These are phyloP conservation scores for Colletotrichum ledebouriae DNA, from an alignment of 2,329 filamentous ascomycete species.

Conservation along the genomic window DNA sequence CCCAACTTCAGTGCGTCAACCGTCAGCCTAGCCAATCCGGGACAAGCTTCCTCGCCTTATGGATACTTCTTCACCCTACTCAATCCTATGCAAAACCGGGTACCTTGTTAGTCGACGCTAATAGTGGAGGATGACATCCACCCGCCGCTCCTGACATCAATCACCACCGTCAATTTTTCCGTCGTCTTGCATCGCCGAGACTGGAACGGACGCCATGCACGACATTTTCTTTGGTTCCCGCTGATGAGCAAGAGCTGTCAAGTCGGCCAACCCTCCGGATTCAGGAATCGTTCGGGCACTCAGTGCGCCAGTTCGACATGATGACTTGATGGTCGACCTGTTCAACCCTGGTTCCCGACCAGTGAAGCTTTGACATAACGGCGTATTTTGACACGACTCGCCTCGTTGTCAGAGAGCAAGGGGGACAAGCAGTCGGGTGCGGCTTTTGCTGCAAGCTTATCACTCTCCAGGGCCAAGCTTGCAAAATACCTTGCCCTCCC, in stretches of 20 bases:
- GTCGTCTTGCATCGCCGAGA: constrained; percentile 11
- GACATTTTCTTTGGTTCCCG: constrained; percentile 19
- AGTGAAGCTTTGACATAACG: constrained; percentile 39
- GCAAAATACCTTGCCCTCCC: constrained; percentile 11
- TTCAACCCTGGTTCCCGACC: constrained; percentile 15
- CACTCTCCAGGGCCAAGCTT: constrained; percentile 1
- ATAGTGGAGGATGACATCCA: constrained; percentile 32
- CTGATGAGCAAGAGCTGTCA: constrained; percentile 8
- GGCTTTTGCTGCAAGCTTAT: constrained; percentile 1
- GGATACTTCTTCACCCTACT: constrained; percentile 18
- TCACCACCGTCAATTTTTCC: constrained; percentile 13
- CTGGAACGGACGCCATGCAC: constrained; percentile 25
- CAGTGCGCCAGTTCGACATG: constrained; percentile 15
- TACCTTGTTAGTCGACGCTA: constrained; percentile 29
- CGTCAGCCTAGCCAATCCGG: constrained; percentile 16
- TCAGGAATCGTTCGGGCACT: constrained; percentile 25
- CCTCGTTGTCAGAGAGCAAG: constrained; percentile 25
- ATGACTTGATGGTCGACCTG: constrained; percentile 26
- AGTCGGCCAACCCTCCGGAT: constrained; percentile 19
- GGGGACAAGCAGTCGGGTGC: neutral
- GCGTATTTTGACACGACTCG: constrained; percentile 28
- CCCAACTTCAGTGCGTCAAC: constrained; percentile 7
- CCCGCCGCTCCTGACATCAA: constrained; percentile 33
- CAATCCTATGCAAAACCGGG: constrained; percentile 21
- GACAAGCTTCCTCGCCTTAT: constrained; percentile 15